These are phyloP conservation scores for Fusarium phyllophilum DNA, from an alignment of 2,329 filamentous ascomycete genomes.

Conservation along the genomic window DNA sequence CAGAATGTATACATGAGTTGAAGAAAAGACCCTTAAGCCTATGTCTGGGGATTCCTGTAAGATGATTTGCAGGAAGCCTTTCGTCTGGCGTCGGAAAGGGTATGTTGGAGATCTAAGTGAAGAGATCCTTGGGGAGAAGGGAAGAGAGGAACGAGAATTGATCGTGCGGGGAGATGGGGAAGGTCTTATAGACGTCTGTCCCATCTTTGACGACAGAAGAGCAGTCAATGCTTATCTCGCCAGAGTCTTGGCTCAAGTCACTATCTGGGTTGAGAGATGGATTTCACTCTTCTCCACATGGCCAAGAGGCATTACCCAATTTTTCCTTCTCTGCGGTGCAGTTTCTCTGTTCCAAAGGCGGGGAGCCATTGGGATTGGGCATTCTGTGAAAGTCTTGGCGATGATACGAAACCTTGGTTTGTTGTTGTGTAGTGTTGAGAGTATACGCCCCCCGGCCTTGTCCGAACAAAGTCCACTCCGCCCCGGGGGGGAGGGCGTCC, in stretches of 20 bases:
- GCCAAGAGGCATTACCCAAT: slow-evolving; percentile 37
- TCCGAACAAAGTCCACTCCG: slow-evolving; percentile 16
- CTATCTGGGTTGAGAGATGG: slow-evolving; percentile 25
- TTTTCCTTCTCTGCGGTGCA: slow-evolving; percentile 40
- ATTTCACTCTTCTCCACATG: slow-evolving; percentile 30
- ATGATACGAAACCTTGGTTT: slow-evolving; percentile 37
- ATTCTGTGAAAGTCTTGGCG: slow-evolving; percentile 29
- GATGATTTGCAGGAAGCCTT: slow-evolving; percentile 36
- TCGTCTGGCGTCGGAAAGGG: slow-evolving; percentile 34
- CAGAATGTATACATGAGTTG: slow-evolving; percentile 3
- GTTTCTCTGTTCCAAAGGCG: slow-evolving; percentile 37
- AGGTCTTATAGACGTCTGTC: slow-evolving; percentile 40
- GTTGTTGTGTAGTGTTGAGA: slow-evolving; percentile 30
- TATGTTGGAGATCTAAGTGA: slow-evolving; percentile 21
- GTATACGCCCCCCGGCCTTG: slow-evolving; percentile 25
- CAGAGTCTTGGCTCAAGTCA: slow-evolving; percentile 27
- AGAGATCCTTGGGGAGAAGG: slow-evolving; percentile 26
- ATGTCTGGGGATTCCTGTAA: slow-evolving; percentile 35
- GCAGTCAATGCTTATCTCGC: slow-evolving; percentile 32
- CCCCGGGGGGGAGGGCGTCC: not conserved
- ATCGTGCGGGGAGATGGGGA: slow-evolving; percentile 32
- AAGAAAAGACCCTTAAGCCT: slow-evolving; percentile 22
- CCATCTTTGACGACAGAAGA: slow-evolving; percentile 13
- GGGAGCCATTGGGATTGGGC: slow-evolving; percentile 34
- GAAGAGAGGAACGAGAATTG: not conserved